Evolutionary conservation across 2,329 filamentous ascomycete genomes (phyloP).

Genomic region (Ceratocystis colombiana): DNA sequence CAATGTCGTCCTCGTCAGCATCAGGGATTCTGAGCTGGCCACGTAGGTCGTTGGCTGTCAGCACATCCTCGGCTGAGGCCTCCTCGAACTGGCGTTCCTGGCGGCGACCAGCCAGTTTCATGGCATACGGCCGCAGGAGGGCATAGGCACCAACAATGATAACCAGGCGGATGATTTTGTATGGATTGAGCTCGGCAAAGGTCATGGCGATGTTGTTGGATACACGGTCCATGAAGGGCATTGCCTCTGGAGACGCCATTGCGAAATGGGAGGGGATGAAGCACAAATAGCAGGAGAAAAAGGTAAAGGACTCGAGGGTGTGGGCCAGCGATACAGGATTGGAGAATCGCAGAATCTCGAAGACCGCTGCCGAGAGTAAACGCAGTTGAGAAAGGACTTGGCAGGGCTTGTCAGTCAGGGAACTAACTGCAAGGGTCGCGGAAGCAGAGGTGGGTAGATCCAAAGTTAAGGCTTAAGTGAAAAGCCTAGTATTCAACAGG

Average conservation of each 20-base stretch:
- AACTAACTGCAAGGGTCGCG: conserved; percentile 3
- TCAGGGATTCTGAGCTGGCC: conserved; percentile 45
- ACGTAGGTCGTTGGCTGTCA: conserved; percentile 56
- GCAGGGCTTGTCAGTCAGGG: neutral
- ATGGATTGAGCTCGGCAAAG: conserved; percentile 42
- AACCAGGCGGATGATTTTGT: conserved; percentile 58
- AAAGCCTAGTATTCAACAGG: too few relatives aligned
- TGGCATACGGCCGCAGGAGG: conserved; percentile 62
- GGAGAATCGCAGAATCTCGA: neutral
- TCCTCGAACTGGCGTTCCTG: conserved; percentile 57
- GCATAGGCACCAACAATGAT: conserved; percentile 63
- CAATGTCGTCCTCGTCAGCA: conserved; percentile 40
- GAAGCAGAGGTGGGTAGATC: neutral
- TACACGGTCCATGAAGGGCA: conserved; percentile 23
- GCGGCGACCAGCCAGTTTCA: conserved; percentile 54
- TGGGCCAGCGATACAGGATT: neutral
- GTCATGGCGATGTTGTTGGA: conserved; percentile 41
- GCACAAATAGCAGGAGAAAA: too few relatives aligned
- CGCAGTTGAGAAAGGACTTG: neutral
- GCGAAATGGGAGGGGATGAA: neutral
- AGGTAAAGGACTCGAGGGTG: neutral
- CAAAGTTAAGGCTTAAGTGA: neutral
- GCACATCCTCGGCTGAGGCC: conserved; percentile 45
- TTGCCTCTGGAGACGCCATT: conserved; percentile 19
- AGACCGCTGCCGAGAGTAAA: neutral